Base-by-base conservation (phyloP, 345 rosid species). In the Punica granatum region DNA sequence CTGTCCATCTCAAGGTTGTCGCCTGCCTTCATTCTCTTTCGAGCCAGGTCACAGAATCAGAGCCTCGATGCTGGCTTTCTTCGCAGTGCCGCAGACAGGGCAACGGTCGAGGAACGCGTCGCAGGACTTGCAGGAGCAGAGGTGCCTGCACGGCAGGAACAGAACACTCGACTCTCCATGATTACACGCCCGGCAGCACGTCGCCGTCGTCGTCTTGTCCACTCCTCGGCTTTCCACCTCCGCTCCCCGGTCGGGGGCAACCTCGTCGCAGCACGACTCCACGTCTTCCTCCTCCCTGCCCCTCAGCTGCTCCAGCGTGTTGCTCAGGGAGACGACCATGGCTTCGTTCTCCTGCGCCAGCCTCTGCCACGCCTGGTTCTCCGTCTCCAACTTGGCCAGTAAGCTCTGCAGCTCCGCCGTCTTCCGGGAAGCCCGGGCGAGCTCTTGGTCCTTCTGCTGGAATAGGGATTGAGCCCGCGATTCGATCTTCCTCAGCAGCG, bases 291-390 rank as follows among this genome's bases (percentile, higher is more conserved):
- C 88, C 0, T 66, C 81, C 13, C 72, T 78, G 65, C 85, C 90
- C 7, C 66, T 62, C 9, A 82, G 64, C 54, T 85, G 85, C 58
- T 91, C 86, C 2, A 92, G 68, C 19, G 81, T 51, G 58, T 75
- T 78, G 76, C 72, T 83, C 0, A 92, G 79, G 25, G 82, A 68
- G 0, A 67, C 31, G 11, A 80, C 90, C 85, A 81, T 71, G 6
- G 83, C 88, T 67, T 84, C 93, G 13, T 84, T 84, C 65, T 83
- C 87, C 1, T 67, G 80, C 0, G 97, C 92, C 49, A 76, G 31
- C 66, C 79, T 83, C 70, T 84, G 87, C 96, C 92, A 90, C 3
- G 81, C 71, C 21, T 76, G 90, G 16, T 63, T 81, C 80, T 88
- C 97, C 70, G 63, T 70, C 73, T 88, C 86, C 36, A 83, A 73